Conservation (phyloP, 2,329 filamentous ascomycete species). For the Sclerotinia glacialis region DNA sequence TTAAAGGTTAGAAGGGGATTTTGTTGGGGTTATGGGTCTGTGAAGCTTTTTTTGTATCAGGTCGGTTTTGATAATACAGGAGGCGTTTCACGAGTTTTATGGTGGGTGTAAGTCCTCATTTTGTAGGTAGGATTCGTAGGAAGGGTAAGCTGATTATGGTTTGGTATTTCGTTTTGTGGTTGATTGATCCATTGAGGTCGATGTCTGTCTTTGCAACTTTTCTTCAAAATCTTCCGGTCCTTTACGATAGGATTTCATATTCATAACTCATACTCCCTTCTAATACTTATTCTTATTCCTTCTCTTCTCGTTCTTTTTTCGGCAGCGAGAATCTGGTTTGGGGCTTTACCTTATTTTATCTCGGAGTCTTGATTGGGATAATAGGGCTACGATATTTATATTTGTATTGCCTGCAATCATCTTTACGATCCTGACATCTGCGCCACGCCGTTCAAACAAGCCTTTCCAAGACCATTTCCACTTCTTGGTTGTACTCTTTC, state of each 20-base stretch:
- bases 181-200: not conserved
- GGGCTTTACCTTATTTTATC: not conserved
- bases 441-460: not conserved
- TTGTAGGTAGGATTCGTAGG: too few species aligned
- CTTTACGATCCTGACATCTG: slow-evolving; percentile 13
- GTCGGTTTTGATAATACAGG: not conserved
- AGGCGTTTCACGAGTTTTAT: not conserved
- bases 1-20: not conserved
- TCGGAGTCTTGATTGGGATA: not conserved
- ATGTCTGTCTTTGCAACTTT: not conserved
- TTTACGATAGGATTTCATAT: not conserved
- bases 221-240: not conserved
- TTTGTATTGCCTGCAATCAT: not conserved
- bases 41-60: not conserved
- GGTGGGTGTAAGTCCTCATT: too few species aligned
- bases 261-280: not conserved
- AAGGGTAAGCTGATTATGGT: too few species aligned
- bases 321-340: too few species aligned
- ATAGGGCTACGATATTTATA: slow-evolving; percentile 29
- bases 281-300: not conserved
- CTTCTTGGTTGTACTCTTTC: not conserved
- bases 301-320: not conserved
- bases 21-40: not conserved
- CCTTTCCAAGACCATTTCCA: slow-evolving; percentile 18
- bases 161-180: too few species aligned